A percentile compares a stretch with the other conserved stretches of the same genome.
phyloP scores from a whole-genome alignment of 371 early-diverging fungal species.

The Phascolomyces articulosus region DNA sequence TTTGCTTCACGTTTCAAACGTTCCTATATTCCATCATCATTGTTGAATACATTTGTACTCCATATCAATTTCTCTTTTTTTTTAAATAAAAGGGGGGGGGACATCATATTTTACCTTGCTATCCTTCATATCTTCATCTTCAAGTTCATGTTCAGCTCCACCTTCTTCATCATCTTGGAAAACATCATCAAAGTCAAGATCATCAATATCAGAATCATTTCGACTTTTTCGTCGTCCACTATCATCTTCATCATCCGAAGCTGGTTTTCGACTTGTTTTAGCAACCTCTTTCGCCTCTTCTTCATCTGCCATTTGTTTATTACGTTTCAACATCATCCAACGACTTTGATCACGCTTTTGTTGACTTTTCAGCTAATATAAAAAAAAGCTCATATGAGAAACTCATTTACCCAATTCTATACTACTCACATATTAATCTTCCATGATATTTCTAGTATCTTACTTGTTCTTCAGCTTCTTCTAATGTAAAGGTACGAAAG shows the following conservation, averaged over 20 bases:
- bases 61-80: conserved; percentile 23
- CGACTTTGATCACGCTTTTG: conserved; percentile 63
- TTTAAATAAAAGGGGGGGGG: background rate
- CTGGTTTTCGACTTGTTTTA: conserved; percentile 8
- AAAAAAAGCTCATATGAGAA: no score
- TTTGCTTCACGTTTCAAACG: conserved; percentile 47
- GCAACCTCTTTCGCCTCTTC: conserved; percentile 17
- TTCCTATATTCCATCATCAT: conserved; percentile 17
- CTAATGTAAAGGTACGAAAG: conserved; percentile 81
- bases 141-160: conserved; percentile 66
- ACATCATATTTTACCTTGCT: conserved; percentile 32
- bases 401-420: no score
- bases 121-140: conserved; percentile 66
- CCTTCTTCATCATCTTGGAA: conserved; percentile 82
- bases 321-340: conserved; percentile 76
- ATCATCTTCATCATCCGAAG: conserved; percentile 11
- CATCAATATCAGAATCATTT: conserved; percentile 55
- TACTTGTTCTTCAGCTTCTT: conserved; percentile 94
- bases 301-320: conserved; percentile 12
- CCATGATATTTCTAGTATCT: no score
- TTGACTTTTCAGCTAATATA: conserved; percentile 45
- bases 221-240: background rate
- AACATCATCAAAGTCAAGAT: conserved; percentile 54
- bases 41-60: background rate
- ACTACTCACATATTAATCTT: no score